Conservation (phyloP, 2,329 filamentous ascomycete genomes). For the Aspergillus sp. region DNA sequence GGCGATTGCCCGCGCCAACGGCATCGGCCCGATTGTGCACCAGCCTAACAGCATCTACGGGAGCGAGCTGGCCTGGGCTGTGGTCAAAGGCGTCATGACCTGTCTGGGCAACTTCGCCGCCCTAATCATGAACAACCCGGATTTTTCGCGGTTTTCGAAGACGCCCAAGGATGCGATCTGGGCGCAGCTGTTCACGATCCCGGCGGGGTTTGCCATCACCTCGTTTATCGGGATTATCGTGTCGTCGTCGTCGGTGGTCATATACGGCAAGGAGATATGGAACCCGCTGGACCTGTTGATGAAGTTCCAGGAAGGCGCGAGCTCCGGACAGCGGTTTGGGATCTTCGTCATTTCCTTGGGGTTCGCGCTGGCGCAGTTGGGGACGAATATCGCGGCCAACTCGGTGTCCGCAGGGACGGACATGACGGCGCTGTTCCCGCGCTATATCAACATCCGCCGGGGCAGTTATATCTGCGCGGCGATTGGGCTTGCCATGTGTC, state of each 20-base stretch:
- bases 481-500: conserved; percentile 51
- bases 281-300: not conserved
- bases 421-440: conserved; percentile 43
- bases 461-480: conserved; percentile 48
- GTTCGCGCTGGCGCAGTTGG: conserved; percentile 33
- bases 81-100: not conserved
- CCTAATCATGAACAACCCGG: not conserved
- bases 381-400: not conserved
- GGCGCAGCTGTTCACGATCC: not conserved
- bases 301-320: conserved; percentile 13
- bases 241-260: not conserved
- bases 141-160: not conserved
- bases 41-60: not conserved
- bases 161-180: not conserved
- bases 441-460: conserved; percentile 44
- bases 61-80: not conserved
- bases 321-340: conserved; percentile 45
- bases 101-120: not conserved
- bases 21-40: not conserved
- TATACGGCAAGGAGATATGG: not conserved
- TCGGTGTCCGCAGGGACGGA: conserved; percentile 69
- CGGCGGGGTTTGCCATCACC: not conserved
- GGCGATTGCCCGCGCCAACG: not conserved
- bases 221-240: not conserved
- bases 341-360: conserved; percentile 63